Base-by-base conservation (phyloP, 2,329 filamentous ascomycete species). In the Alternaria novae-zelandiae region DNA sequence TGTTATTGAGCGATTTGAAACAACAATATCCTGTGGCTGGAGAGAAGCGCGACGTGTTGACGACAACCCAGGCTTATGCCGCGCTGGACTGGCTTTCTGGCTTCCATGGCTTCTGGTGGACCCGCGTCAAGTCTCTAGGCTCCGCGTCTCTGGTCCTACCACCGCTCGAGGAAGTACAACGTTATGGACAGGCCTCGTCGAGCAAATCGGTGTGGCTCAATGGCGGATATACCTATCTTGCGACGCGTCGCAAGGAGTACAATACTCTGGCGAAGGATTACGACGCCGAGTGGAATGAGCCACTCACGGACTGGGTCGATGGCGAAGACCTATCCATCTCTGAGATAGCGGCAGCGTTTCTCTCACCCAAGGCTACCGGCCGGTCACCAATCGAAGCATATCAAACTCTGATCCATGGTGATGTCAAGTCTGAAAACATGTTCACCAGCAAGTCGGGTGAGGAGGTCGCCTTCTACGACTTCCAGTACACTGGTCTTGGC, bases 361-460 rank as follows among this genome's bases (percentile, higher is more conserved):
- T 89, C 12, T 82, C 81, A 0, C 86, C 86, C 0, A 74, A 71
- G 21, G 28, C 47, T 6, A 15, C 61, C 0, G 68, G 66, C 3
- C 60, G 61, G 6, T 82, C 82, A 8, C 59, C 78, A 1, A 81
- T 82, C 1, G 83, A 64, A 10, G 61, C 61, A 1, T 81, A 81
- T 32, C 71, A 90, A 66, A 89, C 88, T 0, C 82, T 87, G 15
- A 86, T 91, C 8, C 89, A 91, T 69, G 89, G 89, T 8, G 89
- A 91, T 60, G 88, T 91, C 55, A 91, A 91, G 74, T 89, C 87
- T 0, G 89, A 91, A 68, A 91, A 91, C 62, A 82, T 91, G 7
- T 90, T 90, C 70, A 87, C 86, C 0, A 87, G 81, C 0, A 61
- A 71, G 0, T 67, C 74, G 0, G 87, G 86, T 1, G 77, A 85